Evolutionary conservation across 192 early-diverging fungal genomes (phyloP), one percentile per base, ranked within the genome.

Genomic region (Umbelopsis sp.): DNA sequence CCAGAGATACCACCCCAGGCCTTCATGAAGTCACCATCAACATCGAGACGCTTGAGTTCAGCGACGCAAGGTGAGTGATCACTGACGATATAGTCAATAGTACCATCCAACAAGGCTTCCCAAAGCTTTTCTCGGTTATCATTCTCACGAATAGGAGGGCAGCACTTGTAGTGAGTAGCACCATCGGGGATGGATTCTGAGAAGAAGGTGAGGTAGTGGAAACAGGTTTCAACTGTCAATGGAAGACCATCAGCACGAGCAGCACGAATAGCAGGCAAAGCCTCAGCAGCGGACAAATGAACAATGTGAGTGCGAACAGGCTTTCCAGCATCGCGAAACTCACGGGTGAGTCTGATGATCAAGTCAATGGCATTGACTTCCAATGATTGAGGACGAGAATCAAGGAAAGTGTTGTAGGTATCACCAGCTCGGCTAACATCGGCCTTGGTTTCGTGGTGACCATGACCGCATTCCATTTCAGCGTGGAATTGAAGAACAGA

Each of bases 1-100:
- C 88, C 85, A 16, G 91, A 88, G 78, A 94, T 90, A 72, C 92
- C 92, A 71, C 92, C 92, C 92, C 92, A 94, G 30, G 92, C 91
- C 48, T 85, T 83, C 52, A 89, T 77, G 78, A 94, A 94, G 78
- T 94, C 90, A 72, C 90, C 90, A 46, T 74, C 80, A 66, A 74
- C 49, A 4, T 91, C 87, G 61, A 84, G 79, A 53, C 82, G 73
- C 83, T 94, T 94, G 46, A 94, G 80, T 27, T 92, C 88, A 20
- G 89, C 89, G 3, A 89, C 91, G 76, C 91, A 92, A 20, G 92
- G 92, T 23, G 92, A 94, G 71, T 94, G 92, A 67, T 94, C 92
- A 25, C 89, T 91, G 61, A 94, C 92, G 5, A 94, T 86, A 80
- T 91, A 88, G 72, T 92, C 92, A 67, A 94, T 94, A 30, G 87